Conservation (phyloP, 495 filamentous ascomycete genomes). For the Aspergillus carlsbadensis region DNA sequence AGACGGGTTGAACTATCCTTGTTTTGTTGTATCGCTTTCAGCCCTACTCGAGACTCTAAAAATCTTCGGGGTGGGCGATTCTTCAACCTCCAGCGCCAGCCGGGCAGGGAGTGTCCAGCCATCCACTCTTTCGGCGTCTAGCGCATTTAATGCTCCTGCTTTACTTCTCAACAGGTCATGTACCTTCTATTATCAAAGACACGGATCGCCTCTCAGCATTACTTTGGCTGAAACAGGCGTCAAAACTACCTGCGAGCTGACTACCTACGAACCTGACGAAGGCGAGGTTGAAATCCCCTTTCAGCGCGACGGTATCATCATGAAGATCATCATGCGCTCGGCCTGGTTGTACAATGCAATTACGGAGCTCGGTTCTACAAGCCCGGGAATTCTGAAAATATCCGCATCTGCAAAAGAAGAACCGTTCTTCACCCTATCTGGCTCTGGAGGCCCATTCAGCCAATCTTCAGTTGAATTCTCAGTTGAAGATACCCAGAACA, state of each 20-base stretch:
- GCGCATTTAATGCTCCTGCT: constrained; percentile 72
- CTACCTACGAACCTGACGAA: constrained; percentile 76
- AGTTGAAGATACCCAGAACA: constrained; percentile 51
- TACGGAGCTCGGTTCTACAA: constrained; percentile 73
- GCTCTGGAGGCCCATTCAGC: constrained; percentile 71
- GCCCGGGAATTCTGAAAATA: constrained; percentile 61
- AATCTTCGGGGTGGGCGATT: constrained; percentile 81
- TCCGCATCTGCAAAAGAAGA: constrained; percentile 56
- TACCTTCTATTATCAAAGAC: constrained; percentile 68
- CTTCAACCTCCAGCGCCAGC: constrained; percentile 47
- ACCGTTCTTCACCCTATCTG: constrained; percentile 72
- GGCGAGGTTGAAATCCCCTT: constrained; percentile 76
- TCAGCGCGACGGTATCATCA: constrained; percentile 69
- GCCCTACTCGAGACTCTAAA: constrained; percentile 92
- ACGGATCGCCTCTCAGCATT: constrained; percentile 75
- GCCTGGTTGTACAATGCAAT: constrained; percentile 82
- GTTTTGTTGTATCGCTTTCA: constrained; percentile 81
- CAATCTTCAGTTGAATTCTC: constrained; percentile 82
- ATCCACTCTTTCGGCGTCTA: constrained; percentile 41
- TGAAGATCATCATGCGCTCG: constrained; percentile 94
- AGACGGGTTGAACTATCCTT: constrained; percentile 36
- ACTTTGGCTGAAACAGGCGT: constrained; percentile 82
- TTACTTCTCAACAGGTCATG: constrained; percentile 81
- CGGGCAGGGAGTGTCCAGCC: constrained; percentile 50
- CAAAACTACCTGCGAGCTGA: constrained; percentile 86